These are phyloP conservation scores for Viscum album DNA, from an alignment of 177 flowering plant species.

Conservation along the genomic window DNA sequence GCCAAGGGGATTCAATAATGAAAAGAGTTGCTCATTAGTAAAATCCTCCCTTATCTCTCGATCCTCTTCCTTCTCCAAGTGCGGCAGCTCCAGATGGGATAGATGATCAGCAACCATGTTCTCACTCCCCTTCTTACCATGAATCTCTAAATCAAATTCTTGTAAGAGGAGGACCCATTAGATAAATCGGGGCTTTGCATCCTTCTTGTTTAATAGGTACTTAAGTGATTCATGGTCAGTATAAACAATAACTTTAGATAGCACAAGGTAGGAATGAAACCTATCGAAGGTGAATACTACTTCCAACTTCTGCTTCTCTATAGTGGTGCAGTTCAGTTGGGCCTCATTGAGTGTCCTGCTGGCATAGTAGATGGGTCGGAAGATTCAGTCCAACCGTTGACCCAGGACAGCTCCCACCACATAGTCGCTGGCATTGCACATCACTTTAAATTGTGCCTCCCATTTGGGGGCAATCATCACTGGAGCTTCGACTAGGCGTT, in stretches of 20 bases:
- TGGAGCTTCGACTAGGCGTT: not conserved
- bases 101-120: no score
- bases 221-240: slow-evolving; percentile 10
- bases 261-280: slow-evolving; percentile 2
- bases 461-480: not conserved
- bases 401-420: not conserved
- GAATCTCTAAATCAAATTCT: slow-evolving; percentile 9
- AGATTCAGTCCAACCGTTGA: not conserved
- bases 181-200: slow-evolving; percentile 10
- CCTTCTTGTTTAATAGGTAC: slow-evolving; percentile 7
- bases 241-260: slow-evolving; percentile 4
- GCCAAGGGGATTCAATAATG: no score
- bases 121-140: no score
- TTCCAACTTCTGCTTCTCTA: slow-evolving; percentile 2
- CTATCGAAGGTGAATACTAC: not conserved
- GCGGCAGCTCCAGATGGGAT: no score
- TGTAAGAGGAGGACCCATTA: slow-evolving; percentile 9
- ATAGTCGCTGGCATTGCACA: slow-evolving; percentile 3
- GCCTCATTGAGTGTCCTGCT: not conserved
- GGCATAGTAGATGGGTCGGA: not conserved
- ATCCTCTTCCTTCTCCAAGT: no score
- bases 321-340: not conserved
- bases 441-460: not conserved
- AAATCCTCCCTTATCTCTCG: no score
- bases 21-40: no score